Percentiles rank a stretch among this genome's conserved stretches.
Conservation (phyloP, 768 basidiomycete species). For the Aureoboletus auriporus region DNA sequence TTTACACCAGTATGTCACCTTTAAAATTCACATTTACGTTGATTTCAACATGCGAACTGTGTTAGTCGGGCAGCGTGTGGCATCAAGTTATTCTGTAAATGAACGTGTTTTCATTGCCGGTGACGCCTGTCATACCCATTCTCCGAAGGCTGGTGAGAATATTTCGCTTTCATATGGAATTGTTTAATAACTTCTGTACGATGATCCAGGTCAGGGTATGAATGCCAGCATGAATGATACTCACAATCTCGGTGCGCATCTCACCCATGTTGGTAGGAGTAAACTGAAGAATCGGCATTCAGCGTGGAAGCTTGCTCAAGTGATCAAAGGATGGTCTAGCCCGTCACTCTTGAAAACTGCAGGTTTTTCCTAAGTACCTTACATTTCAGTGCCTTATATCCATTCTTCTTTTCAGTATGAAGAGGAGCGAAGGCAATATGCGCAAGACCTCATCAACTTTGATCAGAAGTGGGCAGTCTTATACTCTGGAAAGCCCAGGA, state of each 20-base stretch:
- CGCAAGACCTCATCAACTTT: constrained; percentile 69
- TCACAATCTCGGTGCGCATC: constrained; percentile 42
- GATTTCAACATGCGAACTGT: not conserved
- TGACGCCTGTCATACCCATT: constrained; percentile 49
- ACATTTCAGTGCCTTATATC: too few species aligned
- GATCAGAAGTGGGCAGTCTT: constrained; percentile 61
- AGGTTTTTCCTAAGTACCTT: constrained; percentile 6
- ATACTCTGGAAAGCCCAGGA: constrained; percentile 66
- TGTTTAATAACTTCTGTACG: constrained; percentile 7
- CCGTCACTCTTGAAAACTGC: constrained; percentile 45
- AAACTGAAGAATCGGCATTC: too few species aligned
- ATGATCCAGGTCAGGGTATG: constrained; percentile 45
- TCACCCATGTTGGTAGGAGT: too few species aligned
- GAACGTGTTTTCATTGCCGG: constrained; percentile 56
- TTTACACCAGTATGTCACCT: constrained; percentile 40
- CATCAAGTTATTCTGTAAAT: constrained; percentile 43
- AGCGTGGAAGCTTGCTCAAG: constrained; percentile 53
- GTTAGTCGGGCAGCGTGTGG: constrained; percentile 53
- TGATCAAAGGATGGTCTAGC: constrained; percentile 46
- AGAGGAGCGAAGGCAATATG: constrained; percentile 60
- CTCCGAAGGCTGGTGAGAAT: constrained; percentile 37
- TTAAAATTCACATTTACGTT: not conserved
- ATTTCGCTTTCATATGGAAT: not conserved
- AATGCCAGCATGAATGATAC: constrained; percentile 53
- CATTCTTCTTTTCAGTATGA: constrained; percentile 58